Base-by-base conservation (phyloP, 2,329 filamentous ascomycete species). In the Diplocarpon mali region DNA sequence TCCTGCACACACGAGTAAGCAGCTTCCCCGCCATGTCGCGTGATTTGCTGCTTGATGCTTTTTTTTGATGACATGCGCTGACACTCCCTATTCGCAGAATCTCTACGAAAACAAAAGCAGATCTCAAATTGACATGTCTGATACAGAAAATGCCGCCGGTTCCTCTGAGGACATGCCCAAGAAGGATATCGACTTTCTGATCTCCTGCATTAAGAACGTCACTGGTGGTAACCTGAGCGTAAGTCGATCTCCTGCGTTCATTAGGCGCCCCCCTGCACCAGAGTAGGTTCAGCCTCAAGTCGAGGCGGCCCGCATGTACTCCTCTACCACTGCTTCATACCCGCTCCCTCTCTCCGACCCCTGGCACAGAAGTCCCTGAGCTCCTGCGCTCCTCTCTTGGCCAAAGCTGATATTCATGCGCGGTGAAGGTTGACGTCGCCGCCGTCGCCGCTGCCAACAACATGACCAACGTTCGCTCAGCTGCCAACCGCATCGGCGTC, bases 191-290 rank as follows among this genome's bases (percentile, higher is more conserved):
- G 44, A 52, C 1, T 59, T 60, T 16, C 38, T 60, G 5, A 42
- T 60, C 5, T 43, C 43, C 5, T 58, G 56, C 34, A 45, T 60
- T 30, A 50, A 50, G 9, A 50, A 59, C 28, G 44, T 49, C 9
- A 52, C 40, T 13, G 55, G 51, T 44, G 55, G 56, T 16, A 20
- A 38, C 6, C 37, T 59, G 13, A 30, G 42, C 10, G 56, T 60
- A 57, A 53, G 54, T 47, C 35, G 34, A 36, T 17, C 12, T 42
- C 15, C n/a, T 24, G 31, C 27, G 30, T 17, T 20, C 20, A 16
- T n/a, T 16, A 42, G 9, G 20, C 48, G 13, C 34, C 13, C 10
- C 34, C 32, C 17, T 24, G 15, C 28, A 39, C 12, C 12, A 24
- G 6, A 9, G 20, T 15, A 11, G 20, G 20, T 9, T 3, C 1